phyloP scores from a whole-genome alignment of 352 stramenopile species.

The Nannochloropsis limnetica region DNA sequence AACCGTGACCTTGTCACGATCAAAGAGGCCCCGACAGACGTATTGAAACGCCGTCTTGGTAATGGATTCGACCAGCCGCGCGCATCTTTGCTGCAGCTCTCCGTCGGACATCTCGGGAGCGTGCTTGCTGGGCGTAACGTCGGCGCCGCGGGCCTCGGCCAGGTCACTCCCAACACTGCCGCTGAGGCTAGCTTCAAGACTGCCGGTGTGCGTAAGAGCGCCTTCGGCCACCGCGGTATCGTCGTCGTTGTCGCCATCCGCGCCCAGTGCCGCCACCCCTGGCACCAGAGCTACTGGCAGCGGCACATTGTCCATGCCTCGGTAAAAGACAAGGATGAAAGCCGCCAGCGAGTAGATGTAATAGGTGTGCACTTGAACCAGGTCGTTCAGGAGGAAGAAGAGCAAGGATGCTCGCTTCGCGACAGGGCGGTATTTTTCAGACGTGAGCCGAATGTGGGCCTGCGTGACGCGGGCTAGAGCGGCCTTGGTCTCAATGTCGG shows the following conservation, averaged over 20 bases:
- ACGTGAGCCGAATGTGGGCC: constrained; percentile 76
- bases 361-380: constrained; percentile 90
- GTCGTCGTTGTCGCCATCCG: background rate
- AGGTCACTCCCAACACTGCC: background rate
- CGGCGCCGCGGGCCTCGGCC: background rate
- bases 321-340: constrained; percentile 75
- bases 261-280: constrained; percentile 41
- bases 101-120: background rate
- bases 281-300: constrained; percentile 41
- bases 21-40: constrained; percentile 80
- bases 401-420: constrained; percentile 78
- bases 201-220: background rate
- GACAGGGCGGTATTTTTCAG: constrained; percentile 86
- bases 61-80: constrained; percentile 75
- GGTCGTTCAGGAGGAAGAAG: constrained; percentile 94
- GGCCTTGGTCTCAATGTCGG: constrained; percentile 79
- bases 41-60: constrained; percentile 90
- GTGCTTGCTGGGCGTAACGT: background rate
- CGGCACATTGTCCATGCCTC: constrained; percentile 81
- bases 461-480: constrained; percentile 80
- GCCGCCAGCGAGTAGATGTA: constrained; percentile 91
- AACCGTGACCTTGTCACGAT: constrained; percentile 86
- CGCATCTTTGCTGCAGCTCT: constrained; percentile 15
- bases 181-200: background rate
- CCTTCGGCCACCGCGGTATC: background rate